Base-by-base conservation (phyloP, 495 filamentous ascomycete species). In the Oidiodendron maius region DNA sequence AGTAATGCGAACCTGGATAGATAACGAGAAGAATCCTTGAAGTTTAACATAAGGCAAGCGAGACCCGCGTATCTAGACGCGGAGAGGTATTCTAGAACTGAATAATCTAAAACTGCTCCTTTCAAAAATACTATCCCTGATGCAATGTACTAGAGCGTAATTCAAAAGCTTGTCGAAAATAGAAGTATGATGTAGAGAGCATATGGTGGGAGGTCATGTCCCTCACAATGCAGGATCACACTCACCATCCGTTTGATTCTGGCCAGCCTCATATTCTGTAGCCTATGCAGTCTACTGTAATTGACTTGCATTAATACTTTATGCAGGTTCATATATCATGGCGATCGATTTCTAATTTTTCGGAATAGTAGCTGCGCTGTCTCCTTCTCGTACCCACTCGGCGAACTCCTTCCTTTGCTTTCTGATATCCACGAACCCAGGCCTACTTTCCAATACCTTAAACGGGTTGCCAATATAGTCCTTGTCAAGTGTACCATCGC, bases 381-480 rank as follows among this genome's bases (percentile, higher is more conserved):
- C 56, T 16, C 57, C 53, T 37, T 63, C 64, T 11, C 80, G 75
- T 5, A 82, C 74, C 85, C 85, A 91, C 48, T 84, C 76, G 16
- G 79, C 77, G 69, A 93, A 91, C 49, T 91, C 84, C 57, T 74
- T 80, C 44, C 84, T 73, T 63, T 89, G 87, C 48, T 68, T 79
- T 63, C 86, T 84, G 49, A 71, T 69, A 45, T 77, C 66, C 48
- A 77, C 58, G 46, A 78, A 72, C 30, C 71, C 68, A 3, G 67
- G 67, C 51, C 74, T 59, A 23, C 60, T 63, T 51, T 73, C 70
- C 45, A 77, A 58, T 6, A 71, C 41, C 22, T 56, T 54, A 44
- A 71, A 75, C 10, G 70, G 71, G 56, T 81, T 77, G n/a, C 71
- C 71, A 15, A 76, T 51, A 40, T 63, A 72, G 25, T 75, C 68